Evolutionary conservation across 352 stramenopile genomes (phyloP), one percentile per base, ranked within the genome.

Genomic region (Halophytophthora batemanensis): DNA sequence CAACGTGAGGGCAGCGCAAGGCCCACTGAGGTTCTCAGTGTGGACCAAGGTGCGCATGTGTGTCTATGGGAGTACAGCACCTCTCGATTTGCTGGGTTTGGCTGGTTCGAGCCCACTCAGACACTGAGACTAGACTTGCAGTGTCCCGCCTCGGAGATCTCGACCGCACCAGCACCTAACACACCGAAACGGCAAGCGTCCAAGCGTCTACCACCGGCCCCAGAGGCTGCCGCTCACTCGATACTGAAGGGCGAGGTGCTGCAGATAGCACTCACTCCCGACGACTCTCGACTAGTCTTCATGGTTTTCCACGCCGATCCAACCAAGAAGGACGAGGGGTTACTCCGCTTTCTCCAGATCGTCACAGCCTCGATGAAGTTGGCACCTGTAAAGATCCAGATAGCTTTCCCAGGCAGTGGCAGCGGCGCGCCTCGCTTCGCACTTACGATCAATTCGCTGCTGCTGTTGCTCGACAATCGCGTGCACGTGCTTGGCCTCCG

Each of bases 31-130:
- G 22, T 82, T 19, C n/a, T 82, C 13, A 85, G 69, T 22, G 59
- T 85, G 2, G 74, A 82, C 17, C 59, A 77, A 18, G 52, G 61
- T 2, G 59, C 57, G 3, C 43, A 54, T 3, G 43, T 82, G 10
- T 61, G 61, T 17, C 12, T 78, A 8, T 85, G 74, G 74, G 53
- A 59, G n/a, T 85, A 82, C 47, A 47, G 38, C 12, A 7, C 45
- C 6, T n/a, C 45, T 21, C 56, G 57, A 13, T 81, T 81, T 33
- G 59, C 63, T 5, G 71, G 71, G 0, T 77, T 71, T 36, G 71
- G 74, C 0, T 81, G 69, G 71, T 82, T 81, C 42, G 50, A 55
- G 2, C 71, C 71, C 12, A 44, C 31, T 15, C 38, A 45, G 17
- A 56, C 15, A 10, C 45, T 66, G 22, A 63, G 49, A 15, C 34